Percentiles rank a stretch among this genome's conserved stretches.
These are phyloP conservation scores for Colletotrichum sp. DNA, from an alignment of 2,329 filamentous ascomycete species.

Conservation along the genomic window DNA sequence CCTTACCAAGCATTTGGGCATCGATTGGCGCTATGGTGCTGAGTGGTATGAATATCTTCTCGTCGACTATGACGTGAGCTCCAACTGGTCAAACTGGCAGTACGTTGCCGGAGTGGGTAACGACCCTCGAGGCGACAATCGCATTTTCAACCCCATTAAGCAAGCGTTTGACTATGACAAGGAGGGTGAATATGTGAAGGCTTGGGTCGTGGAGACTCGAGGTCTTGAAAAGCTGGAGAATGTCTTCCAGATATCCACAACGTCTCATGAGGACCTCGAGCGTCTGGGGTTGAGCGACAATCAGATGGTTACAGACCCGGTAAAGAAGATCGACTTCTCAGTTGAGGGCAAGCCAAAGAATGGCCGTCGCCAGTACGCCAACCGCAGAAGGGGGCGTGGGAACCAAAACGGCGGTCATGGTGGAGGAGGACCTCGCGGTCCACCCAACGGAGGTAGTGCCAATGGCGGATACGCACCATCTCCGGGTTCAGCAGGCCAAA, in stretches of 20 bases:
- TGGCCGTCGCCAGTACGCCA: constrained; percentile 34
- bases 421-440: background rate
- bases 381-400: constrained; percentile 29
- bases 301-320: constrained; percentile 70
- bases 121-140: constrained; percentile 72
- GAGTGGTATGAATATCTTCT: constrained; percentile 83
- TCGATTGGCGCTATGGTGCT: constrained; percentile 82
- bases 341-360: constrained; percentile 55
- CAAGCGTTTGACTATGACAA: constrained; percentile 80
- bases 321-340: constrained; percentile 69
- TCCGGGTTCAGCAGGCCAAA: background rate
- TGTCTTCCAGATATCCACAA: constrained; percentile 74
- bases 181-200: constrained; percentile 71
- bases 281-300: constrained; percentile 60
- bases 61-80: constrained; percentile 77
- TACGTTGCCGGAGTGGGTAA: constrained; percentile 83
- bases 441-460: background rate
- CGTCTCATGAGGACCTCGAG: constrained; percentile 62
- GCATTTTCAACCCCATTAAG: constrained; percentile 85
- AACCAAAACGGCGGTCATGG: background rate
- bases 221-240: constrained; percentile 57
- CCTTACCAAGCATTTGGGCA: constrained; percentile 72
- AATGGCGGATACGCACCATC: background rate
- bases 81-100: constrained; percentile 86
- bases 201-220: constrained; percentile 74